A percentile compares a stretch with the other conserved stretches of the same genome.
These are phyloP conservation scores for Plasmodium knowlesi DNA, from an alignment of 169 alveolate genomes.

Conservation along the genomic window DNA sequence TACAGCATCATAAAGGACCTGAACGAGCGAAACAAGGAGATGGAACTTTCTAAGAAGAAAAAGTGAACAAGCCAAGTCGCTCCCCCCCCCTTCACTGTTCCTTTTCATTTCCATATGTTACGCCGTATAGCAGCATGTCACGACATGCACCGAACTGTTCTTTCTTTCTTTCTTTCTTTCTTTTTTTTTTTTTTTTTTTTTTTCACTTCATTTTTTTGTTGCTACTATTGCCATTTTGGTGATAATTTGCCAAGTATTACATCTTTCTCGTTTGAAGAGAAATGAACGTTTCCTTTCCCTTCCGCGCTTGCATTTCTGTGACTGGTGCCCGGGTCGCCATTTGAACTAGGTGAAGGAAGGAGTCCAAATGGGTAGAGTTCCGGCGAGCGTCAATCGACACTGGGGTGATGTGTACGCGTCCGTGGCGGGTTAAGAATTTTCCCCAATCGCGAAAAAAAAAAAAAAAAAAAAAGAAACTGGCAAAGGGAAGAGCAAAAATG, in stretches of 20 bases:
- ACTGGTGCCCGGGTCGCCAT: not conserved
- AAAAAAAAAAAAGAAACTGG: not conserved
- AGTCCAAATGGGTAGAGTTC: not conserved
- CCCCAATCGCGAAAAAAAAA: not conserved
- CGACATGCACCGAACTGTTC: not conserved
- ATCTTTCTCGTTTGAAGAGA: not conserved
- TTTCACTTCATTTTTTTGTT: not conserved
- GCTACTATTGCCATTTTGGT: not conserved
- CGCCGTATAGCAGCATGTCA: not conserved
- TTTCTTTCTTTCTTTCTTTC: not conserved
- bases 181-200: too few relatives aligned
- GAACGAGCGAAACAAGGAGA: conserved; percentile 71
- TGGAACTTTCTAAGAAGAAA: conserved; percentile 44
- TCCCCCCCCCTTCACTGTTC: not conserved
- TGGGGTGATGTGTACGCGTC: not conserved
- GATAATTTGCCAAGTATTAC: not conserved
- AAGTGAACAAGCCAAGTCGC: not conserved
- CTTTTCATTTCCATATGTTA: not conserved
- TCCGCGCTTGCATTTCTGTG: not conserved
- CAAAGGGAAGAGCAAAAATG: not conserved
- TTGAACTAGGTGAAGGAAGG: not conserved
- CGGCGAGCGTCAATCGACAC: not conserved
- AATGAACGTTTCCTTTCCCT: not conserved
- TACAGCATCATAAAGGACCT: conserved; percentile 65
- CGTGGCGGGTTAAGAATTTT: not conserved